Evolutionary conservation across 2,329 filamentous ascomycete genomes (phyloP).

Genomic region (Exophiala aquamarina): DNA sequence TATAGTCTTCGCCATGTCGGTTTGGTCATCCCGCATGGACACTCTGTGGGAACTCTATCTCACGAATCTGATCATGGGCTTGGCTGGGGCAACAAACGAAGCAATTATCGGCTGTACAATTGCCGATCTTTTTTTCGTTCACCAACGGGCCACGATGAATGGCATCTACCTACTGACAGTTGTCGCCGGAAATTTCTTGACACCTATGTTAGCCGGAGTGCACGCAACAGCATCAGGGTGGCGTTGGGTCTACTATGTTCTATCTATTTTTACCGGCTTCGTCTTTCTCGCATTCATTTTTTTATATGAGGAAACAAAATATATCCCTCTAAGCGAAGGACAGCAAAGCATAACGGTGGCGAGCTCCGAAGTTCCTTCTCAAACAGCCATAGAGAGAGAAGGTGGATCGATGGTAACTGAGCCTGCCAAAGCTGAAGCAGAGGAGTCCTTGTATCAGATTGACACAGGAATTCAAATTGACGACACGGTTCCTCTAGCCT

Average conservation of each 20-base stretch:
- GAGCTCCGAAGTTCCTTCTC: too few relatives aligned
- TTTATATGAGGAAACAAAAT: constrained; percentile 41
- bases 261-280: constrained; percentile 33
- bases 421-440: too few relatives aligned
- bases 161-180: constrained; percentile 46
- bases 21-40: not conserved
- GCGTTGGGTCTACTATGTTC: constrained; percentile 37
- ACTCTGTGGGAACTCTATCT: not conserved
- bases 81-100: not conserved
- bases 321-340: constrained; percentile 11
- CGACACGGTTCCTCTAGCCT: too few relatives aligned
- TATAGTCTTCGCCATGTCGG: not conserved
- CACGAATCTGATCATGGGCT: not conserved
- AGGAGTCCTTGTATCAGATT: too few relatives aligned
- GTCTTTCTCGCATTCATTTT: constrained; percentile 34
- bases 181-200: constrained; percentile 38
- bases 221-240: constrained; percentile 35
- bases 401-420: too few relatives aligned
- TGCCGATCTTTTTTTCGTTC: constrained; percentile 51
- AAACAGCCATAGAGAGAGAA: too few relatives aligned
- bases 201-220: constrained; percentile 34
- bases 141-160: constrained; percentile 51
- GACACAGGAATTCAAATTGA: too few relatives aligned
- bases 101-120: constrained; percentile 38
- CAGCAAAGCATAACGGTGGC: not conserved